phyloP scores from a whole-genome alignment of 768 basidiomycete species.

The Pulveroboletus sp. region DNA sequence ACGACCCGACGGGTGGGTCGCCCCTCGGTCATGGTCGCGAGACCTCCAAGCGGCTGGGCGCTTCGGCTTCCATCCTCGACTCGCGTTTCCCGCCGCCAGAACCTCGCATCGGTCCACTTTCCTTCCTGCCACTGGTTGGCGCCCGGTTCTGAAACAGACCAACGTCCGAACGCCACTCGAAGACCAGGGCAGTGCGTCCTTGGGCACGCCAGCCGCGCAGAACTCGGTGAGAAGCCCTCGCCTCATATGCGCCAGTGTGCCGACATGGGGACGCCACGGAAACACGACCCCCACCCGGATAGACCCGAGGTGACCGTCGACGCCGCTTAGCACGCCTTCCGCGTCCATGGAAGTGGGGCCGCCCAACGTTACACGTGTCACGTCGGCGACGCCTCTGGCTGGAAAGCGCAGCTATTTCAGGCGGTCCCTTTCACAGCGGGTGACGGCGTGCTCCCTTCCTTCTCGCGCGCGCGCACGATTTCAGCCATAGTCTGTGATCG shows the following conservation, averaged over 20 bases:
- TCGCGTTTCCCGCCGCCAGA: neutral
- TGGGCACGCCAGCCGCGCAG: neutral
- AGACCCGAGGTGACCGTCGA: conserved; percentile 6
- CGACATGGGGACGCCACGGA: conserved; percentile 1
- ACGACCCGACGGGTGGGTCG: neutral
- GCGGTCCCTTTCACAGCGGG: neutral
- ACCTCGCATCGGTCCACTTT: neutral
- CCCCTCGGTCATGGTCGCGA: neutral
- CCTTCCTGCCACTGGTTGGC: neutral
- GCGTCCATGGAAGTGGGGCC: neutral
- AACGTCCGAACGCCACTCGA: neutral
- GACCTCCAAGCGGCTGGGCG: neutral
- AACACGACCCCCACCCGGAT: neutral
- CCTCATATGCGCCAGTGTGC: neutral
- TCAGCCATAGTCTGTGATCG: neutral
- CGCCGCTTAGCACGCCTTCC: conserved; percentile 9
- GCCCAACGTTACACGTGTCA: conserved; percentile 30
- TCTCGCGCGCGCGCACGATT: neutral
- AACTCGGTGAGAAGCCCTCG: neutral
- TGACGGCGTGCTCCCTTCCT: neutral
- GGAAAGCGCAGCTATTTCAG: neutral
- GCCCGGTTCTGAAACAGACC: conserved; percentile 7
- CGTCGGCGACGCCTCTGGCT: conserved; percentile 10
- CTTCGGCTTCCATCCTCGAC: conserved; percentile 10
- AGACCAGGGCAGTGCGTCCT: neutral